Evolutionary conservation across 2,329 filamentous ascomycete genomes (phyloP).

Genomic region (Harringtonia lauricola): DNA sequence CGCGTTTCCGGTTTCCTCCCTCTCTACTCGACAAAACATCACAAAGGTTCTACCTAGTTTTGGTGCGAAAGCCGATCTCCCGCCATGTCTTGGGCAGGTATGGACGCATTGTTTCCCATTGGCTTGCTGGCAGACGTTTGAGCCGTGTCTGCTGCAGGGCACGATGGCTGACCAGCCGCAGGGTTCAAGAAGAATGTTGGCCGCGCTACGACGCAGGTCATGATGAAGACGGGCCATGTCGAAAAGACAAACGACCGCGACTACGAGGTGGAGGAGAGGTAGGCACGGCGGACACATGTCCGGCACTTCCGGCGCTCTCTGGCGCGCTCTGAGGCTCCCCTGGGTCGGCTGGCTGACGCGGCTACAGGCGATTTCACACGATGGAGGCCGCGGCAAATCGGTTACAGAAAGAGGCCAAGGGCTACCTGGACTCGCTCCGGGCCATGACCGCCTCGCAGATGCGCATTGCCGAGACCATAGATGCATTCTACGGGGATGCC

Average conservation of each 20-base stretch:
- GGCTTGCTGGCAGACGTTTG: too few relatives aligned
- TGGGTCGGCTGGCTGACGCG: background rate
- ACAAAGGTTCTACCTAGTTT: background rate
- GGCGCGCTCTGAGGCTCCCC: background rate
- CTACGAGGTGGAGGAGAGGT: slow-evolving; percentile 95
- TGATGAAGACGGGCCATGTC: slow-evolving; percentile 99
- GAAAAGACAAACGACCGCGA: slow-evolving; percentile 98
- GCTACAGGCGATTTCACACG: slow-evolving; percentile 74
- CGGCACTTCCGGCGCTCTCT: background rate
- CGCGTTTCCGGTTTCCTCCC: background rate
- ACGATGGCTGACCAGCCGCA: slow-evolving; percentile 18
- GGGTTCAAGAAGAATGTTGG: slow-evolving; percentile 96
- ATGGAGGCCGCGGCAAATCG: slow-evolving; percentile 92
- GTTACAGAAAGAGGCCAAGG: slow-evolving; percentile 95
- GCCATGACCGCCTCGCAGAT: slow-evolving; percentile 99
- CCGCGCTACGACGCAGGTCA: slow-evolving; percentile 97
- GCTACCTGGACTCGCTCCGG: slow-evolving; percentile 90
- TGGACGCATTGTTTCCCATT: slow-evolving; percentile 5
- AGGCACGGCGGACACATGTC: slow-evolving; percentile 4
- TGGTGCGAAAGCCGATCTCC: background rate
- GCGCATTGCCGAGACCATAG: slow-evolving; percentile 98
- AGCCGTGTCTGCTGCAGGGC: background rate
- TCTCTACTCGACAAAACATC: background rate
- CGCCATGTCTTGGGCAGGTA: slow-evolving; percentile 39
- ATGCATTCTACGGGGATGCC: slow-evolving; percentile 96